These are phyloP conservation scores for Epicoccum nigrum DNA, from an alignment of 2,329 filamentous ascomycete species.

Conservation along the genomic window DNA sequence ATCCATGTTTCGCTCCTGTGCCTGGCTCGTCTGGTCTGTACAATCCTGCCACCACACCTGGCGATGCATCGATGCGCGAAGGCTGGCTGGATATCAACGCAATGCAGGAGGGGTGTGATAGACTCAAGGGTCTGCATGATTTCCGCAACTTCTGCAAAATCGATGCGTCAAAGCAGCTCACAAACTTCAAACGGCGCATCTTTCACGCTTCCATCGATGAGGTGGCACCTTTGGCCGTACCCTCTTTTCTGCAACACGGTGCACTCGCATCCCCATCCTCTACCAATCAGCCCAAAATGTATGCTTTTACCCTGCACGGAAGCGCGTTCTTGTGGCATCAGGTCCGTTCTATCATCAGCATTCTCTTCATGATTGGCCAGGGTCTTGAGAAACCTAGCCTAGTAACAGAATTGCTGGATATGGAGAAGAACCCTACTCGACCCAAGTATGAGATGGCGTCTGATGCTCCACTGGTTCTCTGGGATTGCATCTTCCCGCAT, in stretches of 20 bases:
- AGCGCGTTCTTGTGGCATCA: slow-evolving; percentile 98
- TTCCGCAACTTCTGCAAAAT: slow-evolving; percentile 98
- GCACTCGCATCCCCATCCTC: slow-evolving; percentile 24
- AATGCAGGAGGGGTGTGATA: slow-evolving; percentile 81
- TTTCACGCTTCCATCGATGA: slow-evolving; percentile 77
- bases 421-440: slow-evolving; percentile 71
- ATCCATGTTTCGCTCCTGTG: slow-evolving; percentile 80
- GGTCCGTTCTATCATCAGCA: slow-evolving; percentile 89
- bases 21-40: slow-evolving; percentile 61
- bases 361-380: slow-evolving; percentile 93
- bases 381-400: slow-evolving; percentile 78
- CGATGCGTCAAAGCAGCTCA: slow-evolving; percentile 86
- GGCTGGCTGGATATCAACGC: slow-evolving; percentile 87
- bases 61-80: slow-evolving; percentile 30
- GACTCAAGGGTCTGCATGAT: slow-evolving; percentile 84
- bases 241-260: slow-evolving; percentile 38
- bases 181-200: slow-evolving; percentile 79
- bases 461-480: slow-evolving; percentile 88
- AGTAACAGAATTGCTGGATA: slow-evolving; percentile 76
- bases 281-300: slow-evolving; percentile 65
- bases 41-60: slow-evolving; percentile 18
- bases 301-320: slow-evolving; percentile 86
- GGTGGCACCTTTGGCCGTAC: slow-evolving; percentile 34
- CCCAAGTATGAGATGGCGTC: slow-evolving; percentile 91
- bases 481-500: slow-evolving; percentile 88